phyloP scores from a whole-genome alignment of 345 rosid species.

The Clarkia xantiana region DNA sequence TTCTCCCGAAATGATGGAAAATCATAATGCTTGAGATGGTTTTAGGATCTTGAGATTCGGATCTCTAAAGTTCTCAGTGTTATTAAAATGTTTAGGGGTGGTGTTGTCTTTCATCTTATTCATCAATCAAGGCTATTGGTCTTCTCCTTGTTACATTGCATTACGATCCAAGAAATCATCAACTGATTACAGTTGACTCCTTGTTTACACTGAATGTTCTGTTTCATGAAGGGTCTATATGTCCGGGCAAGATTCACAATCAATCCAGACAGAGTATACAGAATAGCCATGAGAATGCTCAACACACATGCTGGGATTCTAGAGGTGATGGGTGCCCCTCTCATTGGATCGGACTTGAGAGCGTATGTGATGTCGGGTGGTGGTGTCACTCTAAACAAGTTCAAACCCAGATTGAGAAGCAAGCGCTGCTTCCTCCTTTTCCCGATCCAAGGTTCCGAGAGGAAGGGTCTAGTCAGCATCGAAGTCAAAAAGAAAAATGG shows the following conservation, averaged over 20 bases:
- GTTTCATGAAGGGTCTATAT: constrained; percentile 47
- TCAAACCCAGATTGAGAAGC: constrained; percentile 50
- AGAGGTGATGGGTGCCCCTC: constrained; percentile 98
- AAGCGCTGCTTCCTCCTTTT: constrained; percentile 83
- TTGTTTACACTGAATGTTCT: not conserved
- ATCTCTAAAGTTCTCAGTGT: no score
- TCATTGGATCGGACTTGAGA: constrained; percentile 64
- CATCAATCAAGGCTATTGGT: no score
- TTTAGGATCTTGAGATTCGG: no score
- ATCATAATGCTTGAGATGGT: no score
- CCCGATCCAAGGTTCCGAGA: constrained; percentile 83
- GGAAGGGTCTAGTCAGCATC: constrained; percentile 77
- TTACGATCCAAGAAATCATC: no score
- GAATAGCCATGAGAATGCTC: constrained; percentile 82
- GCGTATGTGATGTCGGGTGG: constrained; percentile 95
- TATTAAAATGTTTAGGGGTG: no score
- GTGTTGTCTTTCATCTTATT: no score
- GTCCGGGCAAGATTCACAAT: constrained; percentile 69
- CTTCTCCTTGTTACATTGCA: no score
- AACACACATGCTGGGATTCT: constrained; percentile 84
- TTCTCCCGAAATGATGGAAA: no score
- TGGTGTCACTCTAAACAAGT: constrained; percentile 47
- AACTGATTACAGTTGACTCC: no score
- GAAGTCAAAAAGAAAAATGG: constrained; percentile 89
- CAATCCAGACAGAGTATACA: constrained; percentile 84